These are phyloP conservation scores for Lactarius vividus DNA, from an alignment of 768 basidiomycete species.

Conservation along the genomic window DNA sequence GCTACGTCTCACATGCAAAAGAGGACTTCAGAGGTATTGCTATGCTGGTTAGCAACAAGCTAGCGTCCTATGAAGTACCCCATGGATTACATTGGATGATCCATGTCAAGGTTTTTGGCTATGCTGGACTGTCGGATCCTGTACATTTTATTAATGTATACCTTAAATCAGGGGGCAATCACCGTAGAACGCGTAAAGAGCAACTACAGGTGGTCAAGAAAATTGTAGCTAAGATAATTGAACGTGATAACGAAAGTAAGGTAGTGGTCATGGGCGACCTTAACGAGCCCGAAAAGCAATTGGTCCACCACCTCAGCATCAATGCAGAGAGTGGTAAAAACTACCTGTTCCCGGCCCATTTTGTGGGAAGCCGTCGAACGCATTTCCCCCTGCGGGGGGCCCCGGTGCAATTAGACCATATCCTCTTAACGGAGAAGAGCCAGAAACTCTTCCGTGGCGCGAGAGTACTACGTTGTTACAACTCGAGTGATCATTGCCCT, in stretches of 20 bases:
- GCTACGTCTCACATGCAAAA: not conserved
- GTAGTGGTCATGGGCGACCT: not conserved
- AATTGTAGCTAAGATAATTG: not conserved
- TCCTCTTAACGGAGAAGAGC: not conserved
- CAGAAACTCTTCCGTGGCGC: not conserved
- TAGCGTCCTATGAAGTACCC: not conserved
- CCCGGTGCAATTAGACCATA: not conserved
- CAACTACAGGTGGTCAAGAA: not conserved
- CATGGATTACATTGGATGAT: not conserved
- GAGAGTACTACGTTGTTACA: not conserved
- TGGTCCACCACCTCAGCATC: not conserved
- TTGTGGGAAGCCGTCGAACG: not conserved
- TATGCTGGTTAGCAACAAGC: not conserved
- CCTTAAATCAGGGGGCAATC: not conserved
- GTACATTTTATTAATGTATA: not conserved
- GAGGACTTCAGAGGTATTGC: not conserved
- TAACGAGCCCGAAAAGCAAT: not conserved
- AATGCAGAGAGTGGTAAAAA: no score
- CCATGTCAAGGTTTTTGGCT: constrained; percentile 2
- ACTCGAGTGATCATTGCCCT: not conserved
- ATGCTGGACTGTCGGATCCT: not conserved
- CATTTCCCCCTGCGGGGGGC: not conserved
- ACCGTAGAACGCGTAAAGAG: not conserved
- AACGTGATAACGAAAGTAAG: not conserved
- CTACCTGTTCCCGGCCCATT: not conserved